Evolutionary conservation across 768 basidiomycete genomes (phyloP), one percentile per base, ranked within the genome.

Genomic region (Suillus ampliporus): DNA sequence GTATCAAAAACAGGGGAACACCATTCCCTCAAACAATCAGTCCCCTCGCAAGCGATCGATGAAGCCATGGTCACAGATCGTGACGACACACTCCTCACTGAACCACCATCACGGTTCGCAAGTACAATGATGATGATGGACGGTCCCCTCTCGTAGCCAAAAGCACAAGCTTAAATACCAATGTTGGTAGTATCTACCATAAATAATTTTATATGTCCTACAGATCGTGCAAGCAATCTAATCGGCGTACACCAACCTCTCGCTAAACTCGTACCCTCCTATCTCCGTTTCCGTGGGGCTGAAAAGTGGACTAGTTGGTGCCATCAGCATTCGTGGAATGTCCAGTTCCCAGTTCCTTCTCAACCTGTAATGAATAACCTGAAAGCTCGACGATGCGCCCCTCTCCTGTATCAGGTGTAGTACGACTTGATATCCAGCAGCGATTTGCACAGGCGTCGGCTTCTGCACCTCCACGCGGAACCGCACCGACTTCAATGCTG

Each of bases 311-410:
- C 65, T 68, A 23, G 64, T 66, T 58, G 64, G 50, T 21, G 58
- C 62, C 65, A 51, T 52, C 40, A 47, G 48, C 60, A 66, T 51
- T 35, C 66, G 67, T 37, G 78, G 70, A 28, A 74, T 71, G 61
- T 89, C 88, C 69, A 91, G 70, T 54, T 85, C 85, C 95, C 94
- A 97, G 23, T 86, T 83, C 35, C 82, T 78, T 64, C 83, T 80
- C 61, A 97, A 73, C 46, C 86, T 82, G 63, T 81, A 85, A 72
- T 85, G 92, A 34, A 94, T 80, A 57, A 85, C 82, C 75, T 88
- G 91, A 79, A 97, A 94, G 34, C 85, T 89, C 26, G 92, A 92
- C 47, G 87, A 80, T 19, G 95, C 89, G 5, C 97, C 97, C 74
- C 89, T 95, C 79, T 97, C 95, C 66, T 92, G 89, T 15, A 92